Conservation (phyloP, 208 protist genomes). For the Phytomonas serpens region DNA sequence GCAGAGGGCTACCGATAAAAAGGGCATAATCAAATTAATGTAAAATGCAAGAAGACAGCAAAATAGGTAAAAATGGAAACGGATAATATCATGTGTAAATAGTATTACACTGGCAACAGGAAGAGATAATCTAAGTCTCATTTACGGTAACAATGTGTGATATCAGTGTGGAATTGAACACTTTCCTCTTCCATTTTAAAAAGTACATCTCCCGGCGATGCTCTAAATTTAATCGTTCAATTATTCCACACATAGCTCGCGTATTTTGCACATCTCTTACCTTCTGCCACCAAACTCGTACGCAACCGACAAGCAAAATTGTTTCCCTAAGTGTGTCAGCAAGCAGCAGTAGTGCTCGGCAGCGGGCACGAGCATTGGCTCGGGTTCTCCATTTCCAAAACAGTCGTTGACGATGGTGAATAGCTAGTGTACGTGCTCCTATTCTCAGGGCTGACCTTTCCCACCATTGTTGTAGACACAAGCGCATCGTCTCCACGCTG, state of each 20-base stretch:
- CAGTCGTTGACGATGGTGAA: constrained; percentile 5
- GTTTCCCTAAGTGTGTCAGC: constrained; percentile 65
- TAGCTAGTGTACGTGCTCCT: constrained; percentile 1
- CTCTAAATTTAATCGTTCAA: constrained; percentile 47
- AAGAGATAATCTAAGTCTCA: not conserved
- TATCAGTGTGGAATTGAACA: constrained; percentile 17
- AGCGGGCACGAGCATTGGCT: constrained; percentile 6
- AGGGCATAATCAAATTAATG: not conserved
- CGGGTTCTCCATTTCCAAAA: constrained; percentile 17
- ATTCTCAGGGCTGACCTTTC: constrained; percentile 9
- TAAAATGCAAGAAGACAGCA: constrained; percentile 5
- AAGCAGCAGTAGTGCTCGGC: constrained; percentile 25
- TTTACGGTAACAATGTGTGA: not conserved
- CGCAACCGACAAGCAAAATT: constrained; percentile 41
- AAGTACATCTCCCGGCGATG: constrained; percentile 27
- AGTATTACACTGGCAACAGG: not conserved
- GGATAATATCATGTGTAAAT: not conserved
- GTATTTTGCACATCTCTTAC: constrained; percentile 15
- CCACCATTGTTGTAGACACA: constrained; percentile 25
- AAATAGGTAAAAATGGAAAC: constrained; percentile 12
- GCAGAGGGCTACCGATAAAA: not conserved
- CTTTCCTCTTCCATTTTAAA: constrained; percentile 23
- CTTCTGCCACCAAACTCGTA: constrained; percentile 50
- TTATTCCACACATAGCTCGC: constrained; percentile 28
- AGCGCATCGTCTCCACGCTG: constrained; percentile 9